Conservation (phyloP, 306 rosid genomes). For the Cajanus cajan region DNA sequence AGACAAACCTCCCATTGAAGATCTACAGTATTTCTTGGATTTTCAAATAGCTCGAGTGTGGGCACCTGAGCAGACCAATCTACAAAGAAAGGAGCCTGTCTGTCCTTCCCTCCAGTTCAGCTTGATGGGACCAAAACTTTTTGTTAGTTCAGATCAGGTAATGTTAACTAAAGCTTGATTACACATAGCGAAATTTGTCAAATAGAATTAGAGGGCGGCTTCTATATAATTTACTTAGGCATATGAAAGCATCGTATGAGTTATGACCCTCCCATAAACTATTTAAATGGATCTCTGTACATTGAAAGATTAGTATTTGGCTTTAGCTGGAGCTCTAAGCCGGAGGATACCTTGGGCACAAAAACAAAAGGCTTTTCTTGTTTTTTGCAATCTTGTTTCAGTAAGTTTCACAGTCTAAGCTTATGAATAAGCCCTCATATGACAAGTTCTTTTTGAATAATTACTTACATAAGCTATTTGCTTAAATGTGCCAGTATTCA, state of each 20-base stretch:
- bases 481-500: too few relatives aligned
- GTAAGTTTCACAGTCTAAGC: background rate
- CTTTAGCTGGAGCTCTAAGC: too few relatives aligned
- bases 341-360: too few relatives aligned
- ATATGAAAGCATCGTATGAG: background rate
- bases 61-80: background rate
- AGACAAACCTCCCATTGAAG: constrained; percentile 2
- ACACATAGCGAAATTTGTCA: background rate
- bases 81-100: constrained; percentile 9
- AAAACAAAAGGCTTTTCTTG: too few relatives aligned
- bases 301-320: too few relatives aligned
- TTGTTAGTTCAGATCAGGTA: constrained; percentile 8
- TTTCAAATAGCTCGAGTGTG: background rate
- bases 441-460: background rate
- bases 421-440: background rate
- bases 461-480: background rate
- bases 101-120: constrained; percentile 9
- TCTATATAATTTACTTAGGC: background rate
- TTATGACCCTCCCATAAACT: background rate
- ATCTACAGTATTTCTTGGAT: constrained; percentile 10
- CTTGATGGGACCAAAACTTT: constrained; percentile 6
- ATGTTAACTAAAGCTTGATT: background rate
- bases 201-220: background rate
- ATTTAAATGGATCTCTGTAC: too few relatives aligned
- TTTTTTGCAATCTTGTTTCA: background rate